A percentile compares a stretch with the other conserved stretches of the same genome.
These are phyloP conservation scores for Clitopilus hobsonii DNA, from an alignment of 768 basidiomycete species.

Conservation along the genomic window DNA sequence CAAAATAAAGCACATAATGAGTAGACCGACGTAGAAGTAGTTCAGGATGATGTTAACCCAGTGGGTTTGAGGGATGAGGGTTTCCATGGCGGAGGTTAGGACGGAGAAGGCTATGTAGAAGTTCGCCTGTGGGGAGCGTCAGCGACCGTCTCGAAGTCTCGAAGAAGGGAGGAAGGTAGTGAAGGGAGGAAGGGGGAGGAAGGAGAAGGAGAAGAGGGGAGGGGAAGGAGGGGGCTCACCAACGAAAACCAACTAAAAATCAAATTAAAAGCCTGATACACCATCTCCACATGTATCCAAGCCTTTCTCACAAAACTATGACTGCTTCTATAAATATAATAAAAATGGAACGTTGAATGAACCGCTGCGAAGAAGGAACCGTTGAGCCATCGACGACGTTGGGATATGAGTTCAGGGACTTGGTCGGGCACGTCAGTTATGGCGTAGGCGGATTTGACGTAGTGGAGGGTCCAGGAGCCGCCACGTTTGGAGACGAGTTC, in stretches of 20 bases:
- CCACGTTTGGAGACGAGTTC: constrained; percentile 94
- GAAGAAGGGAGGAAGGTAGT: too few species aligned
- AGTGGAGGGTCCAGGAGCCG: constrained; percentile 89
- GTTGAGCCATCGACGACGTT: constrained; percentile 95
- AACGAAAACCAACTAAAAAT: constrained; percentile 91
- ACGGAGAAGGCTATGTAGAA: constrained; percentile 88
- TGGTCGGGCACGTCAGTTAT: constrained; percentile 93
- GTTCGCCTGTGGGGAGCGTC: constrained; percentile 53
- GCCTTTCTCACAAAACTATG: constrained; percentile 81
- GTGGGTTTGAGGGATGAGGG: constrained; percentile 53
- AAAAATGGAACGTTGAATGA: constrained; percentile 89
- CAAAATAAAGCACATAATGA: constrained; percentile 85
- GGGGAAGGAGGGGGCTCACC: too few species aligned
- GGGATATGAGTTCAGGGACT: constrained; percentile 92
- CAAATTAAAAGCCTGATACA: constrained; percentile 88
- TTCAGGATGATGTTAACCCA: constrained; percentile 74
- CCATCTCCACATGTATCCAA: constrained; percentile 92
- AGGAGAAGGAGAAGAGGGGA: too few species aligned
- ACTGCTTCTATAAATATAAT: constrained; percentile 90
- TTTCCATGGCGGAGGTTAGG: constrained; percentile 71
- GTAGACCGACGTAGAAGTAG: constrained; percentile 84
- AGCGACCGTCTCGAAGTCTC: too few species aligned
- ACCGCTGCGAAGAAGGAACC: constrained; percentile 98
- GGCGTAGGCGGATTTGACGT: constrained; percentile 92
- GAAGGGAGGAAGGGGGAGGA: too few species aligned